A percentile compares a stretch with the other conserved stretches of the same genome.
Evolutionary conservation across 2,329 filamentous ascomycete genomes (phyloP).

Genomic region (Fusarium virguliforme): DNA sequence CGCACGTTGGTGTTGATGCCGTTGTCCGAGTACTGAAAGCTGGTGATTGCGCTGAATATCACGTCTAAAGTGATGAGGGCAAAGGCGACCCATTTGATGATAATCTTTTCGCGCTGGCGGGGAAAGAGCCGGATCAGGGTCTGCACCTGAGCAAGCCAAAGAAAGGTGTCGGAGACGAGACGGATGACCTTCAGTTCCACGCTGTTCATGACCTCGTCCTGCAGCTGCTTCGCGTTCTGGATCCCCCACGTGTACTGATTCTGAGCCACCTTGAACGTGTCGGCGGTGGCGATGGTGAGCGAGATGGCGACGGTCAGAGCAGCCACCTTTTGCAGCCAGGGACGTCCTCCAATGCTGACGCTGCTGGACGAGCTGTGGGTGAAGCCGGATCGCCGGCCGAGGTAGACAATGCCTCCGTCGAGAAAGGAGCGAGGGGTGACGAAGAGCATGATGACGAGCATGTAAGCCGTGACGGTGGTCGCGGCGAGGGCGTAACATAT

Average conservation of each 20-base stretch:
- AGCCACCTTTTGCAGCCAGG: slow-evolving; percentile 91
- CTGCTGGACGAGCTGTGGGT: slow-evolving; percentile 85
- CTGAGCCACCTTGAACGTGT: slow-evolving; percentile 90
- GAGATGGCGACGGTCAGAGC: slow-evolving; percentile 84
- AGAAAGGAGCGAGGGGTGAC: slow-evolving; percentile 96
- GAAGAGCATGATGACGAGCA: slow-evolving; percentile 93
- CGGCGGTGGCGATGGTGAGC: slow-evolving; percentile 91
- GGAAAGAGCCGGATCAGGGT: slow-evolving; percentile 96
- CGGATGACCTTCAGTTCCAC: slow-evolving; percentile 91
- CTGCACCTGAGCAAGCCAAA: slow-evolving; percentile 98
- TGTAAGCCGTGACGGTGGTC: slow-evolving; percentile 91
- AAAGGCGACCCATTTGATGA: slow-evolving; percentile 99
- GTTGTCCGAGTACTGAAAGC: slow-evolving; percentile 74
- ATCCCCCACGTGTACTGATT: slow-evolving; percentile 84
- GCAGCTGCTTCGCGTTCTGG: slow-evolving; percentile 84
- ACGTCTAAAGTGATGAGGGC: slow-evolving; percentile 92
- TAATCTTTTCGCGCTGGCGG: slow-evolving; percentile 95
- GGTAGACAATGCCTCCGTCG: slow-evolving; percentile 85
- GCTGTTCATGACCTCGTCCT: slow-evolving; percentile 85
- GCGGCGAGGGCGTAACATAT: slow-evolving; percentile 94
- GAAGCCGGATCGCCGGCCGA: slow-evolving; percentile 87
- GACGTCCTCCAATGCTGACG: slow-evolving; percentile 89
- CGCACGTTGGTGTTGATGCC: slow-evolving; percentile 70
- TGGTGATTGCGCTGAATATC: slow-evolving; percentile 92
- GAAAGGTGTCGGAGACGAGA: slow-evolving; percentile 94